Conservation (phyloP, 2,329 filamentous ascomycete genomes). For the Chrysosporium keratinophilum region DNA sequence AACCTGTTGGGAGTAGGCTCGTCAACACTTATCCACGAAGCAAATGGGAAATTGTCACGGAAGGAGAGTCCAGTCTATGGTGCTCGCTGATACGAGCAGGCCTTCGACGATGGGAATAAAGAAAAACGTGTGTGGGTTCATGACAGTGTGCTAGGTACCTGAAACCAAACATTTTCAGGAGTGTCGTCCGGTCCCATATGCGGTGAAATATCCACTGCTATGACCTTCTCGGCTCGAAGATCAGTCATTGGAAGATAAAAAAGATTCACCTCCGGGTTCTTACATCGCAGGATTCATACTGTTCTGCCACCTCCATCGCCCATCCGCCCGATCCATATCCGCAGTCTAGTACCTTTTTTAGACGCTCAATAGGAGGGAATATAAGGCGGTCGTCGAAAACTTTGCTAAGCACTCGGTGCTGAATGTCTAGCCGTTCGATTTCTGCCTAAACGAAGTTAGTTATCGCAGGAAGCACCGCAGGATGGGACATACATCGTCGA, state of each 20-base stretch:
- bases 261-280: conserved; percentile 17
- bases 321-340: conserved; percentile 62
- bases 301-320: conserved; percentile 57
- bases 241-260: background rate
- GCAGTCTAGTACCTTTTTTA: conserved; percentile 57
- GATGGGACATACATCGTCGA: conserved; percentile 53
- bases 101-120: background rate
- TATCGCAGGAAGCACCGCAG: background rate
- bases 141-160: conserved; percentile 34
- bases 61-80: background rate
- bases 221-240: conserved; percentile 42
- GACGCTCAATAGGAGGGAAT: conserved; percentile 54
- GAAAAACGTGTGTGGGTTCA: background rate
- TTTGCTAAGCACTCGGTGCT: conserved; percentile 52
- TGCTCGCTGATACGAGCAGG: background rate
- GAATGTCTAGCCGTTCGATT: conserved; percentile 51
- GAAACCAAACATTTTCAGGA: conserved; percentile 58
- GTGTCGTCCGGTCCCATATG: conserved; percentile 56
- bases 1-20: conserved; percentile 33
- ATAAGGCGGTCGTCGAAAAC: conserved; percentile 59
- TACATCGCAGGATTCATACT: conserved; percentile 56
- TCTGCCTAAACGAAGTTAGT: conserved; percentile 47
- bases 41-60: background rate
- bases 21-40: background rate
- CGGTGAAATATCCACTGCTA: conserved; percentile 61